phyloP scores from a whole-genome alignment of 2,329 filamentous ascomycete genomes.

The Periconia macrospinosa region DNA sequence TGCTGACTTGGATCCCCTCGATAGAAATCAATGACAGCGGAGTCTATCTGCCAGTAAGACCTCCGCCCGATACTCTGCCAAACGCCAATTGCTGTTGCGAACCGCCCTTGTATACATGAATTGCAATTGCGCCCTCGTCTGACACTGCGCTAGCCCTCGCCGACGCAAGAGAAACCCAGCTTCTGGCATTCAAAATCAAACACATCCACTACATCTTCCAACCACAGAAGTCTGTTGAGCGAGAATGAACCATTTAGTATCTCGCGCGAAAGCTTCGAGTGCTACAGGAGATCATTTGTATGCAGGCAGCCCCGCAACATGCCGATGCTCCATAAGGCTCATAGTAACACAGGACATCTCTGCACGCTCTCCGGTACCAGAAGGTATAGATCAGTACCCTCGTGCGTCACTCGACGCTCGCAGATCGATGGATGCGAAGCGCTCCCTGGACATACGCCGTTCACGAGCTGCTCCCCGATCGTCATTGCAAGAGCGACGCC shows the following conservation, averaged over 20 bases:
- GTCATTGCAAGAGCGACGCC: constrained; percentile 59
- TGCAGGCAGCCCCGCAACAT: constrained; percentile 49
- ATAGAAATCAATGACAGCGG: constrained; percentile 94
- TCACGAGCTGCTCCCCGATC: constrained; percentile 63
- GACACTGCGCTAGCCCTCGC: constrained; percentile 63
- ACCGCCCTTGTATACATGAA: not conserved
- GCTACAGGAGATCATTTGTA: constrained; percentile 94
- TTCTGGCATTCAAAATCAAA: constrained; percentile 67
- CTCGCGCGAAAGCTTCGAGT: constrained; percentile 95
- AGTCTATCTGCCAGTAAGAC: constrained; percentile 83
- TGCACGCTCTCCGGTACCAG: constrained; percentile 75
- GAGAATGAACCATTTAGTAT: constrained; percentile 95
- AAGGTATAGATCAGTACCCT: constrained; percentile 56
- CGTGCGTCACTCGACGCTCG: constrained; percentile 59
- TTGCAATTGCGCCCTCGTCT: constrained; percentile 2
- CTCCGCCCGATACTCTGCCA: not conserved
- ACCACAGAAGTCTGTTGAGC: constrained; percentile 66
- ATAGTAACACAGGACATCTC: constrained; percentile 76
- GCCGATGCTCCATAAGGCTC: constrained; percentile 10
- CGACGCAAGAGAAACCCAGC: constrained; percentile 79
- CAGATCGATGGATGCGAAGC: constrained; percentile 78
- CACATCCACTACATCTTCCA: constrained; percentile 55
- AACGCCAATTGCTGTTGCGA: not conserved
- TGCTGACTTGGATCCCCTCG: not conserved
- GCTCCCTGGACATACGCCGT: constrained; percentile 50